phyloP scores from a whole-genome alignment of 352 stramenopile genomes.

The Globisporangium cederbergense region DNA sequence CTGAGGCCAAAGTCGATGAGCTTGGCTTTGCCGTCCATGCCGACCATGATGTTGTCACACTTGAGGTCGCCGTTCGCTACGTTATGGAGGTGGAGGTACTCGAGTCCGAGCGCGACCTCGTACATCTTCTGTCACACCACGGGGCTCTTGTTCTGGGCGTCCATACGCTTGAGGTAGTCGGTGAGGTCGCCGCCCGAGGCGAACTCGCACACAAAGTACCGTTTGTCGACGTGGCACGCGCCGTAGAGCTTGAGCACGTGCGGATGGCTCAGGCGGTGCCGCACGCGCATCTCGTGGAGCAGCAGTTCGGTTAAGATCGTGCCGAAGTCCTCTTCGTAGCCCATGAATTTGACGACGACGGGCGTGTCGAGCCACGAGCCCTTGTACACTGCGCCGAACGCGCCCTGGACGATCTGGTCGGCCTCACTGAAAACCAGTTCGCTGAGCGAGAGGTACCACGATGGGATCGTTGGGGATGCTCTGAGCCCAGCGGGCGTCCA shows the following conservation, averaged over 20 bases:
- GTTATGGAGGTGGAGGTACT: slow-evolving; percentile 20
- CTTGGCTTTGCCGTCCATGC: slow-evolving; percentile 1
- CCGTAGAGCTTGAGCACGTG: neutral
- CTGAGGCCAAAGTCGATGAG: slow-evolving; percentile 21
- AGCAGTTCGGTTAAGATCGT: neutral
- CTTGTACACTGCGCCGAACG: slow-evolving; percentile 4
- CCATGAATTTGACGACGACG: slow-evolving; percentile 12
- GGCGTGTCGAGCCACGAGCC: slow-evolving; percentile 1
- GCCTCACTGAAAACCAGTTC: slow-evolving; percentile 17
- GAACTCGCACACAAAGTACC: slow-evolving; percentile 13
- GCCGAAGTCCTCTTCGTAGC: slow-evolving; percentile 1
- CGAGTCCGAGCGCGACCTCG: neutral
- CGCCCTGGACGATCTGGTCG: slow-evolving; percentile 14
- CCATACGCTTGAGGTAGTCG: slow-evolving; percentile 17
- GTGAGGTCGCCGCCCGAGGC: slow-evolving; percentile 20
- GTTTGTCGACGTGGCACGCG: slow-evolving; percentile 28
- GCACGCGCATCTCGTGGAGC: slow-evolving; percentile 1
- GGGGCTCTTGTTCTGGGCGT: neutral
- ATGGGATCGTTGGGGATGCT: neutral
- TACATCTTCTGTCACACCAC: slow-evolving; percentile 13
- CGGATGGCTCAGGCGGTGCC: neutral
- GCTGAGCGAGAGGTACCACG: neutral
- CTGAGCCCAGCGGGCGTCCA: neutral
- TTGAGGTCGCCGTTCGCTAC: slow-evolving; percentile 24
- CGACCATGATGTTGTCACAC: slow-evolving; percentile 25